Evolutionary conservation across 306 rosid genomes (phyloP).

Genomic region (Myrica gale): DNA sequence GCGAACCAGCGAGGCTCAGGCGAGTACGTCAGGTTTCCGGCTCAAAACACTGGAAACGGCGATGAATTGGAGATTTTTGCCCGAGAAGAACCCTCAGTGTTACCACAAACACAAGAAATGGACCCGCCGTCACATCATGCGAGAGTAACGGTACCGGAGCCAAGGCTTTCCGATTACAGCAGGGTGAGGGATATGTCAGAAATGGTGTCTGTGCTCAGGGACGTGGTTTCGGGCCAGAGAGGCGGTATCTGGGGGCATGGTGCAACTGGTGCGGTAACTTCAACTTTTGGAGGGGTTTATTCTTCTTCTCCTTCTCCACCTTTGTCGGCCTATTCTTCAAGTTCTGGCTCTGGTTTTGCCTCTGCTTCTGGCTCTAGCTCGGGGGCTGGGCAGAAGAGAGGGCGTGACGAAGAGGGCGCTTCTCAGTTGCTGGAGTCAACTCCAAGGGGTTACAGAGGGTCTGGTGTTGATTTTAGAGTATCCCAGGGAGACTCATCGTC

Average conservation of each 20-base stretch:
- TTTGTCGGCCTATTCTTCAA: slow-evolving; percentile 31
- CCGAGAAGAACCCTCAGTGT: not conserved
- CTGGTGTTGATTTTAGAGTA: slow-evolving; percentile 29
- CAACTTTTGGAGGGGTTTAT: slow-evolving; percentile 32
- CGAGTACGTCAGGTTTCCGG: slow-evolving; percentile 20
- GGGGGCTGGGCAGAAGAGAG: slow-evolving; percentile 62
- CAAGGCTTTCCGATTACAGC: slow-evolving; percentile 29
- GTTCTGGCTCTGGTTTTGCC: slow-evolving; percentile 27
- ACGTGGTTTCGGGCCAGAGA: slow-evolving; percentile 55
- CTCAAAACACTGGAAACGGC: slow-evolving; percentile 10
- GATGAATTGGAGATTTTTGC: slow-evolving; percentile 8
- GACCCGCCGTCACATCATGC: slow-evolving; percentile 1
- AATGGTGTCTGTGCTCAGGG: slow-evolving; percentile 69
- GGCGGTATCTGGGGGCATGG: slow-evolving; percentile 33
- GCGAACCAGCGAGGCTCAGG: slow-evolving; percentile 48
- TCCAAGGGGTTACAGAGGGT: slow-evolving; percentile 32
- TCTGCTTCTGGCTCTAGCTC: slow-evolving; percentile 29
- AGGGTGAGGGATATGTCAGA: slow-evolving; percentile 47
- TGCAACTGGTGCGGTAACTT: slow-evolving; percentile 29
- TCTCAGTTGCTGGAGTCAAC: slow-evolving; percentile 22
- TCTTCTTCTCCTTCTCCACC: slow-evolving; percentile 28
- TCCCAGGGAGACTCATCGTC: slow-evolving; percentile 42
- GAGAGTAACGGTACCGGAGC: slow-evolving; percentile 27
- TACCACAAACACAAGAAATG: slow-evolving; percentile 1
- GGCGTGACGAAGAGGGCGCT: slow-evolving; percentile 48